Percentiles rank a stretch among this genome's conserved stretches.
phyloP scores from a whole-genome alignment of 78 protist species.

The Creolimax fragrantissima region DNA sequence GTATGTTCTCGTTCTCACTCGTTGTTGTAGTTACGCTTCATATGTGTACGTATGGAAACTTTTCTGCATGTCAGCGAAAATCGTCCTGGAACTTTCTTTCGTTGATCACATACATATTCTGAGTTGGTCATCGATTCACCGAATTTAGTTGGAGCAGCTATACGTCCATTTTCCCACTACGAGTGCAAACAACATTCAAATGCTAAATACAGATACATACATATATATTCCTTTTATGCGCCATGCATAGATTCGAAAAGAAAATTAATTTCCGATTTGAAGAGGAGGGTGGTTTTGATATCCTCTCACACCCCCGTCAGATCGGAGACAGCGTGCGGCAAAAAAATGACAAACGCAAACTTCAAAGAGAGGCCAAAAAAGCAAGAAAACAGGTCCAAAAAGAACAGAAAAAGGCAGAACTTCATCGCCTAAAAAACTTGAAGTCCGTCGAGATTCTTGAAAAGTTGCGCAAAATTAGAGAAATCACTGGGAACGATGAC shows the following conservation, averaged over 20 bases:
- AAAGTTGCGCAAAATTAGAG: background rate
- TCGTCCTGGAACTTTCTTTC: too few relatives aligned
- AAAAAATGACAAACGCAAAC: background rate
- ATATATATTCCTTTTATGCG: too few relatives aligned
- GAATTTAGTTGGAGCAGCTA: too few relatives aligned
- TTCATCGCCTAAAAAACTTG: slow-evolving; percentile 26
- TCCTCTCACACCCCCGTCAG: background rate
- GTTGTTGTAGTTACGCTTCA: too few relatives aligned
- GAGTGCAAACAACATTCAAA: too few relatives aligned
- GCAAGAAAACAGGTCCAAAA: background rate
- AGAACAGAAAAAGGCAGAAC: slow-evolving; percentile 18
- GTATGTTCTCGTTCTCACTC: too few relatives aligned
- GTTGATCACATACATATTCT: too few relatives aligned
- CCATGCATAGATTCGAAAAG: background rate
- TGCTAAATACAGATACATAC: too few relatives aligned
- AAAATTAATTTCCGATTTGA: background rate
- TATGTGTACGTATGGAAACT: too few relatives aligned
- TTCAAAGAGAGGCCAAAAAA: background rate
- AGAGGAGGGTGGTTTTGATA: background rate
- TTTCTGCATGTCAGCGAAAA: too few relatives aligned
- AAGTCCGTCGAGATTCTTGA: slow-evolving; percentile 17
- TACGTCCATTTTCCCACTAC: too few relatives aligned
- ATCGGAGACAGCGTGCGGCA: background rate
- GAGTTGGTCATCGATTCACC: too few relatives aligned
- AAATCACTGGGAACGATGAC: background rate